Percentiles rank a stretch among this genome's conserved stretches.
Evolutionary conservation across 345 rosid genomes (phyloP).

Genomic region (Pugionium cornutum): DNA sequence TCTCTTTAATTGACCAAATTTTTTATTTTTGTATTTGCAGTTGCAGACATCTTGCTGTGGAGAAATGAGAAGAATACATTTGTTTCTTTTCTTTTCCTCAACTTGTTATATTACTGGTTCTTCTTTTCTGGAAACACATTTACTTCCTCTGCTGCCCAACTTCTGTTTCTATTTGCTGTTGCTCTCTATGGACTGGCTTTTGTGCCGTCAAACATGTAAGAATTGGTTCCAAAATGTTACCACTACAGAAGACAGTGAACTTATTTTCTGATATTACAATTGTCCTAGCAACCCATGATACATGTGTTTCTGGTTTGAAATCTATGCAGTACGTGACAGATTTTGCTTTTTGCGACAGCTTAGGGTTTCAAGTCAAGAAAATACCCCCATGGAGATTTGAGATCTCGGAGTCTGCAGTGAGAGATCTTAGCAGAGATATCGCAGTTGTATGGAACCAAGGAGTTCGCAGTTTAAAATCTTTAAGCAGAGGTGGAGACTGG

Average conservation of each 20-base stretch:
- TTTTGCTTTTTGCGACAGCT: slow-evolving; percentile 51
- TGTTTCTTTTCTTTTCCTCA: slow-evolving; percentile 53
- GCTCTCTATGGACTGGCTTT: slow-evolving; percentile 56
- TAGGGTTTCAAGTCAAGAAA: slow-evolving; percentile 49
- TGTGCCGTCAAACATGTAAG: slow-evolving; percentile 69
- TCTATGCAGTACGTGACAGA: slow-evolving; percentile 9
- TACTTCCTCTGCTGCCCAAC: slow-evolving; percentile 65
- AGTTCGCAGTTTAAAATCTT: slow-evolving; percentile 36
- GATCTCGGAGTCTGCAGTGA: slow-evolving; percentile 49
- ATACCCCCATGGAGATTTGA: slow-evolving; percentile 56
- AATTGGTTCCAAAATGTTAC: slow-evolving; percentile 21
- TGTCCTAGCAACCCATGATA: slow-evolving; percentile 9
- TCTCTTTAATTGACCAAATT: not conserved
- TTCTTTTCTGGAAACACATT: slow-evolving; percentile 74
- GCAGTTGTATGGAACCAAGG: slow-evolving; percentile 60
- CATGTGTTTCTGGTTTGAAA: slow-evolving; percentile 16
- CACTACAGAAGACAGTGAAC: slow-evolving; percentile 3
- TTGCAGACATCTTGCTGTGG: slow-evolving; percentile 87
- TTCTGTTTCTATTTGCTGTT: slow-evolving; percentile 54
- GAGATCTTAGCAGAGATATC: slow-evolving; percentile 50
- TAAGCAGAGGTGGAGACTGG: slow-evolving; percentile 75
- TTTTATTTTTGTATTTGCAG: slow-evolving; percentile 52
- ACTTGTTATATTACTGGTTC: slow-evolving; percentile 70
- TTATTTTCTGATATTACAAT: slow-evolving; percentile 4
- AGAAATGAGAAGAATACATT: slow-evolving; percentile 87